phyloP scores from a whole-genome alignment of 805 yeast genomes.

The Kluyveromyces aestuarii region DNA sequence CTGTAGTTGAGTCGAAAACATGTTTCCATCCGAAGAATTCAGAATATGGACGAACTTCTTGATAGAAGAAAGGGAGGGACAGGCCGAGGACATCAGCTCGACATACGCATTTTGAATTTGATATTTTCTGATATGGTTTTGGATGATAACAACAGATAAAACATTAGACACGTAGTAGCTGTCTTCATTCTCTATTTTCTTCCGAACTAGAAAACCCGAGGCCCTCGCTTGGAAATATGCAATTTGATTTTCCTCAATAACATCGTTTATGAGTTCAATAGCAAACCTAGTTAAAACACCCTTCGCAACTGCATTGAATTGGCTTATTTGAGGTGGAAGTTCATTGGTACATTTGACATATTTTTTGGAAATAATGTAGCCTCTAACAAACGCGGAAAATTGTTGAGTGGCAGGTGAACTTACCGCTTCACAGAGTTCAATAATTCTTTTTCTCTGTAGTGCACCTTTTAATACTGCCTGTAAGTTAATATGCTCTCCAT shows the following conservation, averaged over 20 bases:
- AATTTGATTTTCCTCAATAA: slow-evolving; percentile 37
- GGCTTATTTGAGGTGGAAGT: slow-evolving; percentile 23
- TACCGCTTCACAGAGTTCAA: neutral
- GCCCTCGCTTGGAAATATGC: slow-evolving; percentile 43
- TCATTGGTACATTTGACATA: neutral
- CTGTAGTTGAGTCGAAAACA: slow-evolving; percentile 59
- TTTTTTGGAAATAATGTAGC: neutral
- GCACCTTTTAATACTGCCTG: slow-evolving; percentile 3
- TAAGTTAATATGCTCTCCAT: neutral
- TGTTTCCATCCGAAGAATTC: slow-evolving; percentile 63
- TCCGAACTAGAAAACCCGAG: slow-evolving; percentile 41
- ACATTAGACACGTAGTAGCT: slow-evolving; percentile 47
- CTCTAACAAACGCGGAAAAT: slow-evolving; percentile 2
- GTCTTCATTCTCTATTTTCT: slow-evolving; percentile 24
- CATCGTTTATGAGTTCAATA: slow-evolving; percentile 45
- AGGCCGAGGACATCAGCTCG: slow-evolving; percentile 54
- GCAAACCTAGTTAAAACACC: slow-evolving; percentile 56
- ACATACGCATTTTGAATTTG: slow-evolving; percentile 66
- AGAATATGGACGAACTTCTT: slow-evolving; percentile 67
- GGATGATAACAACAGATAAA: slow-evolving; percentile 59
- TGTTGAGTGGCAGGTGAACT: neutral
- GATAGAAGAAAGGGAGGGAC: slow-evolving; percentile 73
- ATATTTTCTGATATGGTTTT: slow-evolving; percentile 60
- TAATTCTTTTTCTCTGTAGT: neutral
- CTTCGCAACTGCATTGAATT: slow-evolving; percentile 50